Evolutionary conservation across 768 basidiomycete genomes (phyloP), one percentile per base, ranked within the genome.

Genomic region (Roridomyces roridus): DNA sequence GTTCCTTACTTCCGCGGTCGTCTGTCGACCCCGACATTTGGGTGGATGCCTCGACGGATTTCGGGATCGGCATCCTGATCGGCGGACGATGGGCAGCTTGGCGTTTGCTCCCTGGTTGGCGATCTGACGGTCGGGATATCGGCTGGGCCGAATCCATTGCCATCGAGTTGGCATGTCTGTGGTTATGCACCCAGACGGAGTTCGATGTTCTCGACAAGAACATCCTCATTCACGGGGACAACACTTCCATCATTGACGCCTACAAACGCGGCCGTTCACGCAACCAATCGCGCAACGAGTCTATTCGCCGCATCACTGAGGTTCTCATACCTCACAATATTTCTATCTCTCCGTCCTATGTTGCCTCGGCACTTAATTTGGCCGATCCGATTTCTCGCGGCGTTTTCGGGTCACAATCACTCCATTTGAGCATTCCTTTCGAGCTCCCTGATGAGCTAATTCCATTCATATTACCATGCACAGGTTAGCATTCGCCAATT

Each of bases 291-390:
- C 21, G 34, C 50, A 51, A 51, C 15, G 10, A n/a, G 3, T 51
- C 50, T 20, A 51, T 51, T 40, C 35, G 36, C 3, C 34, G 50
- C 42, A 43, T 43, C 24, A 40, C 39, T 21, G 28, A 57, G 0
- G 36, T 69, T 3, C 52, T 66, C 4, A 31, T 35, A 1, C 36
- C 60, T 0, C 36, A 34, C 0, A 66, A 68, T 26, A 63, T 74
- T 23, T 52, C 62, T 0, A 39, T 61, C 2, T 18, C 46, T 2
- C 59, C 72, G 17, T 3, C 28, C 3, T 73, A 73, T 31, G 59
- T 72, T 12, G 34, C 59, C 1, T 70, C 74, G 9, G 59, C 29
- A 1, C 43, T 62, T 2, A 74, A 76, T 37, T 67, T 60, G 0
- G 74, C 21, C 40, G 18, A 21, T 17, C 39, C n/a, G n/a, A n/a